Evolutionary conservation across 1,284 basidiomycete species (phyloP), one percentile per base, ranked within the genome.

Genomic region (Leccinum pachyderme): DNA sequence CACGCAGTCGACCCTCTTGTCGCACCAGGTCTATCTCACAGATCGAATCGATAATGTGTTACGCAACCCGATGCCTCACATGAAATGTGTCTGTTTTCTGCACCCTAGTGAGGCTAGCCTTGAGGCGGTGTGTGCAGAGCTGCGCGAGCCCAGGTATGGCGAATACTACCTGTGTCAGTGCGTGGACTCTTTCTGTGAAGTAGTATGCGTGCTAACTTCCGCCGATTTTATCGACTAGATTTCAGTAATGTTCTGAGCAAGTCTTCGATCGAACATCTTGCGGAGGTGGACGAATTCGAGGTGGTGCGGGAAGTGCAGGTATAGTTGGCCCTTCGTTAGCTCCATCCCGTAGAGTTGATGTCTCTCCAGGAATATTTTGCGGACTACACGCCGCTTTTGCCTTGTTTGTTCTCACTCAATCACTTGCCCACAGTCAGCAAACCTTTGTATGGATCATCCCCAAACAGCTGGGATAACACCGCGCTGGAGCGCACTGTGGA

Each of bases 81-180:
- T 99, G 80, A 95, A 95, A 73, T 99, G 97, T 69, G 86, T 99
- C 50, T 96, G 93, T 68, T 95, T 99, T 69, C 77, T 99, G 8
- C 85, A 92, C 49, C 89, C 89, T 24, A 89, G 82, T 52, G 83
- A 90, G 49, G 83, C 87, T 31, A 95, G 91, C 63, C 77, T 99
- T 49, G 84, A 87, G 56, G 88, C 89, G 8, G 78, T 98, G 50
- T 89, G 90, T 63, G 76, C 81, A 44, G 97, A 99, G 71, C 79
- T 99, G 51, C 80, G 80, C 44, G 89, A 92, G 65, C 97, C 95
- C 5, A 89, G 90, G 71, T 99, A 99, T 70, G 93, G 93, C 67
- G 91, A 93, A 73, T 99, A 99, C 76, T 98, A 95, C 81, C 77
- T 98, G 66, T 97, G 95, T 97, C 81, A 87, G 93, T 92, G 76